A percentile compares a stretch with the other conserved stretches of the same genome.
These are phyloP conservation scores for Bacidia gigantensis DNA, from an alignment of 495 filamentous ascomycete genomes.

Conservation along the genomic window DNA sequence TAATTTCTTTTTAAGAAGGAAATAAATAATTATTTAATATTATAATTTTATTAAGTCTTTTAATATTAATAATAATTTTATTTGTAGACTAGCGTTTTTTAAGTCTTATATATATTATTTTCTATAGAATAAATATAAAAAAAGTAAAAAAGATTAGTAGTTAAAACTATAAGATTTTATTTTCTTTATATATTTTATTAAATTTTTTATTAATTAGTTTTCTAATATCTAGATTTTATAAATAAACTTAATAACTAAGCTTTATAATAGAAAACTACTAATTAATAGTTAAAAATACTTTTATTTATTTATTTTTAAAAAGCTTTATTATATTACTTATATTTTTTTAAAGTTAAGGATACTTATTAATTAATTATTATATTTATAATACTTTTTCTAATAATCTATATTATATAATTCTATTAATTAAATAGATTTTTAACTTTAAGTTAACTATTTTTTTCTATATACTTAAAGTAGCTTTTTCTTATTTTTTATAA, in stretches of 20 bases:
- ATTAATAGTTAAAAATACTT: not conserved
- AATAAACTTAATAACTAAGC: not conserved
- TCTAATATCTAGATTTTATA: not conserved
- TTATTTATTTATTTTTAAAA: not conserved
- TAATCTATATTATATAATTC: not conserved
- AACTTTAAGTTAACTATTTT: not conserved
- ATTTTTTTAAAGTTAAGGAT: not conserved
- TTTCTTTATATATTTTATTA: not conserved
- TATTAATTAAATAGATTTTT: not conserved
- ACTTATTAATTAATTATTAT: not conserved
- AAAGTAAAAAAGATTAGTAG: not conserved
- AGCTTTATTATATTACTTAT: not conserved
- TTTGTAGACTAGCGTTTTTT: not conserved
- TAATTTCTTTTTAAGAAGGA: constrained; percentile 6
- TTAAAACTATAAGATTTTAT: not conserved
- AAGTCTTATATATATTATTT: not conserved
- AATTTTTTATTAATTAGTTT: not conserved
- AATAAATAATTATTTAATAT: constrained; percentile 3
- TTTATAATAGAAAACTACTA: not conserved
- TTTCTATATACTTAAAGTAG: not conserved
- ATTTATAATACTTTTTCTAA: not conserved
- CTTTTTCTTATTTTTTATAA: not conserved
- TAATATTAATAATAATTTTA: constrained; percentile 7
- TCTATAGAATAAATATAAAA: not conserved
- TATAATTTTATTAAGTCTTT: not conserved